A percentile compares a stretch with the other conserved stretches of the same genome.
Evolutionary conservation across 495 filamentous ascomycete species (phyloP).

Genomic region (Podospora australis): DNA sequence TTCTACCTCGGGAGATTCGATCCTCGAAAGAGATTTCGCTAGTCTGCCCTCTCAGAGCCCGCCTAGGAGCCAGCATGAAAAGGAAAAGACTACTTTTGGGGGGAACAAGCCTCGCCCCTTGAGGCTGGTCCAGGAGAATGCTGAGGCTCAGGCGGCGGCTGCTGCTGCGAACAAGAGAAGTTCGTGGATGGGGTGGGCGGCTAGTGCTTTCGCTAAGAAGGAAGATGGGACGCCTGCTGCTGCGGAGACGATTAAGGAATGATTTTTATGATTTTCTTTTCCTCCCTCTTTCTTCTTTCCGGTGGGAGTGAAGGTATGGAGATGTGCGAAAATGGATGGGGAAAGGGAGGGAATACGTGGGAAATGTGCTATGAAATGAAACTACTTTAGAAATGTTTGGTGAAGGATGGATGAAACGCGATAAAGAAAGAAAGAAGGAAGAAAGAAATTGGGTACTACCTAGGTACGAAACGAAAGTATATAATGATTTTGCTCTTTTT

Average conservation of each 20-base stretch:
- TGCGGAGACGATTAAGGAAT: conserved; percentile 22
- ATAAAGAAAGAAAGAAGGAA: background rate
- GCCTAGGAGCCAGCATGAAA: conserved; percentile 43
- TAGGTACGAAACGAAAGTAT: no score
- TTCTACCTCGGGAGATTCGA: conserved; percentile 56
- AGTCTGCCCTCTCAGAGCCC: conserved; percentile 46
- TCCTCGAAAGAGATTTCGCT: conserved; percentile 21
- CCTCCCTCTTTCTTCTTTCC: no score
- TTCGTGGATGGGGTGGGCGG: conserved; percentile 54
- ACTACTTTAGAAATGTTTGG: background rate
- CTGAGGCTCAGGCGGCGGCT: conserved; percentile 26
- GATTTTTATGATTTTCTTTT: no score
- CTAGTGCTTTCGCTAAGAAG: conserved; percentile 35
- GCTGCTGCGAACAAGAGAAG: conserved; percentile 39
- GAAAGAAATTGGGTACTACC: background rate
- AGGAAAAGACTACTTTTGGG: conserved; percentile 54
- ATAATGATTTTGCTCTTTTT: conserved; percentile 4
- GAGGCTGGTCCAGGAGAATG: conserved; percentile 70
- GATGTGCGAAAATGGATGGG: background rate
- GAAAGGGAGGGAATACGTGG: background rate
- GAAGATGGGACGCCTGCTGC: conserved; percentile 23
- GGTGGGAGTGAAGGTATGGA: no score
- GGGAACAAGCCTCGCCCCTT: conserved; percentile 79
- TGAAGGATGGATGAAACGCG: background rate
- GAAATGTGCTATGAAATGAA: background rate